Conservation (phyloP, 1,139 yeast species). For the Hyphopichia burtonii region DNA sequence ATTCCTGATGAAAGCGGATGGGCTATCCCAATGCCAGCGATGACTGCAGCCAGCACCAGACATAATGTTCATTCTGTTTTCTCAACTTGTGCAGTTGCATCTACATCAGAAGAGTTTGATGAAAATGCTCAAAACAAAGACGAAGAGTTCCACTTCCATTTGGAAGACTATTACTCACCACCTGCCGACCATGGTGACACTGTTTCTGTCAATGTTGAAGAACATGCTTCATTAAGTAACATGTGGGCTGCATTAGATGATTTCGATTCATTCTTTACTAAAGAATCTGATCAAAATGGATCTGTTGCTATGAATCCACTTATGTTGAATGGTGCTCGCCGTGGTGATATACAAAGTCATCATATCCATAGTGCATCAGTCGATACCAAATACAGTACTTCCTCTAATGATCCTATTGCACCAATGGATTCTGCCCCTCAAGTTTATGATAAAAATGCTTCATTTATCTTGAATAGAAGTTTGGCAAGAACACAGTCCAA, state of each 20-base stretch:
- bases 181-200: conserved; percentile 33
- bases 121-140: conserved; percentile 20
- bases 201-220: conserved; percentile 47
- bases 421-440: conserved; percentile 74
- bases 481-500: conserved; percentile 75
- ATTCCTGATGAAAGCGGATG: conserved; percentile 98
- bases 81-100: conserved; percentile 63
- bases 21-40: conserved; percentile 95
- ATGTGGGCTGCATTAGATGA: conserved; percentile 98
- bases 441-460: conserved; percentile 76
- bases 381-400: conserved; percentile 41
- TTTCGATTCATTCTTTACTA: conserved; percentile 87
- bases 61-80: conserved; percentile 95
- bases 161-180: conserved; percentile 62
- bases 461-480: conserved; percentile 70
- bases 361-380: conserved; percentile 51
- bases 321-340: conserved; percentile 5
- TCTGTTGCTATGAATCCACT: conserved; percentile 8
- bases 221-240: conserved; percentile 78
- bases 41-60: conserved; percentile 82
- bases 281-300: conserved; percentile 45
- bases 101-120: conserved; percentile 27
- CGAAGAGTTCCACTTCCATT: conserved; percentile 58
- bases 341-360: conserved; percentile 8
- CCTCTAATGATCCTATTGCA: conserved; percentile 36